A percentile compares a stretch with the other conserved stretches of the same genome.
Conservation (phyloP, 176 grass and related monocot species). For the Phoenix roebelenii region DNA sequence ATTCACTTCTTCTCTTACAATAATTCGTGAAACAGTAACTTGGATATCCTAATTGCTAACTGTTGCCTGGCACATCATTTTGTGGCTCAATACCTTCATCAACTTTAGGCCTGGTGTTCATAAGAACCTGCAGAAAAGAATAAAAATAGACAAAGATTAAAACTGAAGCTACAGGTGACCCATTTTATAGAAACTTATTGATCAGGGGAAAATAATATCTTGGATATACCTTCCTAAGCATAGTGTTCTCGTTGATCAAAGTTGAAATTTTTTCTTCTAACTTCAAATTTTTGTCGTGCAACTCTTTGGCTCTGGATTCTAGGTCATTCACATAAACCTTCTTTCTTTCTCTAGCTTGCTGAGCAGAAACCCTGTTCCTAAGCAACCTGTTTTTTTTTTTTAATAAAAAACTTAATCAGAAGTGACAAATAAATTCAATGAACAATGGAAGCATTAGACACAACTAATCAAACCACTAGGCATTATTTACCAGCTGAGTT, state of each 20-base stretch:
- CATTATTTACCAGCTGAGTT: too few species aligned
- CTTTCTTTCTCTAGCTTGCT: conserved; percentile 25
- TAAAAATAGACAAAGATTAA: not conserved
- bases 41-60: not conserved
- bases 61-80: not conserved
- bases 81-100: not conserved
- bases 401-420: too few species aligned
- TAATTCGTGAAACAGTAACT: not conserved
- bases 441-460: too few species aligned
- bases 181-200: not conserved
- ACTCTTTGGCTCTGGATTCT: conserved; percentile 12
- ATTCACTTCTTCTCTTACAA: too few species aligned
- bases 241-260: conserved; percentile 21
- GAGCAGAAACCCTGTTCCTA: conserved; percentile 21
- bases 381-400: conserved; percentile 7
- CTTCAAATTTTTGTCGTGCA: conserved; percentile 15
- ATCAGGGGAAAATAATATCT: too few species aligned
- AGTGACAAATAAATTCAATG: too few species aligned
- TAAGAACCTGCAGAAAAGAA: not conserved
- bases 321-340: conserved; percentile 19
- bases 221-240: conserved; percentile 14
- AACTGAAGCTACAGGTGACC: not conserved
- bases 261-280: conserved; percentile 18
- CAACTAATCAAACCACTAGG: too few species aligned
- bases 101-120: not conserved